phyloP scores from a whole-genome alignment of 306 rosid genomes.

The Prunus padus region DNA sequence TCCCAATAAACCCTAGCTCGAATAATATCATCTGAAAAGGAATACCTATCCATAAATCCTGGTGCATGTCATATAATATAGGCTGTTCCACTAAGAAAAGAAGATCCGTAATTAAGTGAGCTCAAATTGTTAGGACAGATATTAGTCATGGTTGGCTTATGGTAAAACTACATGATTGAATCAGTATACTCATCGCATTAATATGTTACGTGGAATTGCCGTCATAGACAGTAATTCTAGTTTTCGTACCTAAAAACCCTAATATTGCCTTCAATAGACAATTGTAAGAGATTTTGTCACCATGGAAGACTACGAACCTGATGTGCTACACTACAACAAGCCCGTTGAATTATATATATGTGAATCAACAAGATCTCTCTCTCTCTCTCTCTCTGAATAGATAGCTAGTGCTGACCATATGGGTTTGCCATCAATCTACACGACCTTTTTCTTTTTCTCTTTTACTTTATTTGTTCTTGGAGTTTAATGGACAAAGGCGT shows the following conservation, averaged over 20 bases:
- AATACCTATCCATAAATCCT: too few species aligned
- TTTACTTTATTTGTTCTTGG: slow-evolving; percentile 42
- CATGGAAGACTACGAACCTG: slow-evolving; percentile 39
- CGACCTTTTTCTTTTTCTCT: slow-evolving; percentile 28
- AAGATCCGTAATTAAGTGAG: too few species aligned
- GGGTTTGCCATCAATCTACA: slow-evolving; percentile 36
- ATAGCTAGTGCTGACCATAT: slow-evolving; percentile 47
- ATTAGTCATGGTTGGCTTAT: too few species aligned
- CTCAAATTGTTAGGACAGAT: too few species aligned
- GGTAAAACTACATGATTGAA: too few species aligned
- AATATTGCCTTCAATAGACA: not conserved
- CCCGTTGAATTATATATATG: not conserved
- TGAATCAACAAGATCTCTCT: not conserved
- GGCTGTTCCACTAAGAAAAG: too few species aligned
- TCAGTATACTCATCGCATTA: too few species aligned
- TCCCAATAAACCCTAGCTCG: not conserved
- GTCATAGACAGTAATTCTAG: too few species aligned
- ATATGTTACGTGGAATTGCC: too few species aligned
- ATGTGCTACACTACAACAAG: slow-evolving; percentile 10
- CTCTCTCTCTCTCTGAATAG: not conserved
- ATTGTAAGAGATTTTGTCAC: slow-evolving; percentile 21
- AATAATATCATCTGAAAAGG: too few species aligned
- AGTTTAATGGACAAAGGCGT: slow-evolving; percentile 56
- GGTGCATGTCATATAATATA: too few species aligned
- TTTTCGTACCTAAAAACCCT: not conserved